phyloP scores from a whole-genome alignment of 2,329 filamentous ascomycete species.

The Venturiaceae sp. region DNA sequence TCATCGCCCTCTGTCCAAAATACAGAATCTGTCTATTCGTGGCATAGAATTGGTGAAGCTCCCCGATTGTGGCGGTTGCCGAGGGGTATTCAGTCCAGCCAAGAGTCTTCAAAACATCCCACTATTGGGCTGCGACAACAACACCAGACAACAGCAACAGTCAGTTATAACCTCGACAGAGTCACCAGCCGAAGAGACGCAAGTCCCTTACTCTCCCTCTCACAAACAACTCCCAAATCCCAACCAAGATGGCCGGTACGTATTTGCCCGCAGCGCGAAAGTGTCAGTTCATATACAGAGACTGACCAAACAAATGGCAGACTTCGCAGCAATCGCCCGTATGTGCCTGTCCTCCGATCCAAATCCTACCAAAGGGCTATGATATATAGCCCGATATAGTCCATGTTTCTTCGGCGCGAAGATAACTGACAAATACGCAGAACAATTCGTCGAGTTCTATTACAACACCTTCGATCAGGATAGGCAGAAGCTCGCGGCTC shows the following conservation, averaged over 20 bases:
- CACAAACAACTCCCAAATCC: not conserved
- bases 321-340: conserved; percentile 4
- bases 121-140: not conserved
- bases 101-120: not conserved
- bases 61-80: too few species aligned
- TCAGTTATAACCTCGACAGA: not conserved
- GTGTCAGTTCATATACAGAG: not conserved
- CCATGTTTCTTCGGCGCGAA: too few species aligned
- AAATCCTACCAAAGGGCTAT: not conserved
- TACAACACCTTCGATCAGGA: conserved; percentile 77
- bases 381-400: not conserved
- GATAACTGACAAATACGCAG: conserved; percentile 34
- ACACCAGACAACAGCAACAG: not conserved
- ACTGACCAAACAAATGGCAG: not conserved
- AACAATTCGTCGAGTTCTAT: conserved; percentile 84
- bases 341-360: not conserved
- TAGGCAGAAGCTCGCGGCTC: conserved; percentile 51
- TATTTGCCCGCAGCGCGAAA: not conserved
- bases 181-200: not conserved
- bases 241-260: not conserved
- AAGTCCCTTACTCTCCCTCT: not conserved
- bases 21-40: too few species aligned
- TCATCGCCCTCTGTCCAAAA: too few species aligned
- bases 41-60: too few species aligned
- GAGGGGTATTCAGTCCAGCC: too few species aligned